Conservation (phyloP, 305 asterid species). For the Fraxinus albicans region DNA sequence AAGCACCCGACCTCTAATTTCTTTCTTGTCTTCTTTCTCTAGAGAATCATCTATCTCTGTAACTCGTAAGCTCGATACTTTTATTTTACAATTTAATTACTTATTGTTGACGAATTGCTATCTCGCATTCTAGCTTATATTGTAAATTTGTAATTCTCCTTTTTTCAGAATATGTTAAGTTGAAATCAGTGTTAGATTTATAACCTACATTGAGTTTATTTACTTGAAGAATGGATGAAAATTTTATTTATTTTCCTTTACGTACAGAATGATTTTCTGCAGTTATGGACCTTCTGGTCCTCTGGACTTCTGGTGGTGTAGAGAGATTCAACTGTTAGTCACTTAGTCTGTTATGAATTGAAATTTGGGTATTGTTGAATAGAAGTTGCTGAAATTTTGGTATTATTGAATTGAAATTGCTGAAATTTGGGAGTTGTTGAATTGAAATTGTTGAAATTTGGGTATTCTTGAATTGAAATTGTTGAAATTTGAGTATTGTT, state of each 20-base stretch:
- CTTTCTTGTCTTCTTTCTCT: conserved; percentile 20
- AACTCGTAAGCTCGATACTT: conserved; percentile 12
- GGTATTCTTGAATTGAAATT: too few species aligned
- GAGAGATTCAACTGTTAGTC: too few species aligned
- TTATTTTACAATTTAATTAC: not conserved
- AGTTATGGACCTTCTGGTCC: too few species aligned
- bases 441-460: too few species aligned
- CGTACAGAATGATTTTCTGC: conserved; percentile 4
- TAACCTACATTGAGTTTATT: conserved; percentile 4
- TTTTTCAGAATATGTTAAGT: not conserved
- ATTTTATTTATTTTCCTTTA: not conserved
- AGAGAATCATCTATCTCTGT: conserved; percentile 21
- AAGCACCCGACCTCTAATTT: conserved; percentile 22
- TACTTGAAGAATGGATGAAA: conserved; percentile 11
- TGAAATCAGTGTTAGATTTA: not conserved
- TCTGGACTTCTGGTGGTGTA: too few species aligned
- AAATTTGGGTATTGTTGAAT: too few species aligned
- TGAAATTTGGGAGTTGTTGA: too few species aligned
- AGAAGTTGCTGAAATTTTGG: too few species aligned
- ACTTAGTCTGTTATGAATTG: too few species aligned
- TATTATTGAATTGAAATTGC: too few species aligned
- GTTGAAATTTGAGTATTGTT: too few species aligned
- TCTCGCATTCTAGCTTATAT: not conserved
- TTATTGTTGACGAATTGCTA: not conserved
- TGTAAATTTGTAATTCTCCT: not conserved